Evolutionary conservation across 257 asterid species (phyloP).

Genomic region (Cruciata laevipes): DNA sequence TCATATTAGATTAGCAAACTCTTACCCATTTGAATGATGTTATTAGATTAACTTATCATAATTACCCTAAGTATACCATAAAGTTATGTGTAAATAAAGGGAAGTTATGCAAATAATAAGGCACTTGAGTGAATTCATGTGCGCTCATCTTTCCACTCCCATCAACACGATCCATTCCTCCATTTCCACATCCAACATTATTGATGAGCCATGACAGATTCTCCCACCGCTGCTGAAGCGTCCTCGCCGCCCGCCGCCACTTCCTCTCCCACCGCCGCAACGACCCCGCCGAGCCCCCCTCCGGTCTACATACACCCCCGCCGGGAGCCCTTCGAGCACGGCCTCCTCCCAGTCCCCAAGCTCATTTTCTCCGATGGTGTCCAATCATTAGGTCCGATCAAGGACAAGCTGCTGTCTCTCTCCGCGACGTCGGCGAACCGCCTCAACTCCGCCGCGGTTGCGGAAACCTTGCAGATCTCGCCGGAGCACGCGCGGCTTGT

Average conservation of each 20-base stretch:
- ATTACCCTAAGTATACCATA: background rate
- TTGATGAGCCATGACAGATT: conserved; percentile 21
- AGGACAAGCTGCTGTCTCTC: conserved; percentile 52
- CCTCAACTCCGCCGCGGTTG: conserved; percentile 34
- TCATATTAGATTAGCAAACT: background rate
- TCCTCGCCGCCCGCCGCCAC: conserved; percentile 16
- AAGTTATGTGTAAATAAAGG: background rate
- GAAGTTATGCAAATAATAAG: conserved; percentile 2
- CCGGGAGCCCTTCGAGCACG: conserved; percentile 85
- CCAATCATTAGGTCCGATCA: conserved; percentile 58
- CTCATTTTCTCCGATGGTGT: conserved; percentile 68
- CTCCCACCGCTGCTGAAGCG: conserved; percentile 12
- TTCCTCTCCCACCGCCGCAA: conserved; percentile 9
- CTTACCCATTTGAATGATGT: background rate
- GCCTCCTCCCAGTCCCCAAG: conserved; percentile 74
- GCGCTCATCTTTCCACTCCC: conserved; percentile 1
- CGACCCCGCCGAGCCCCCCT: background rate
- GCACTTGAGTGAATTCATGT: background rate
- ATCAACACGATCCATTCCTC: background rate
- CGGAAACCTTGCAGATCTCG: conserved; percentile 53
- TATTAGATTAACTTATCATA: background rate
- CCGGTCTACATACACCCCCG: conserved; percentile 54
- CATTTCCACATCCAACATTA: background rate
- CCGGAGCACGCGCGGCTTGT: conserved; percentile 60
- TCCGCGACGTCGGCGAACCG: conserved; percentile 38